Conservation (phyloP, 129 eudicot species). For the Rutidosis leptorrhynchoides region DNA sequence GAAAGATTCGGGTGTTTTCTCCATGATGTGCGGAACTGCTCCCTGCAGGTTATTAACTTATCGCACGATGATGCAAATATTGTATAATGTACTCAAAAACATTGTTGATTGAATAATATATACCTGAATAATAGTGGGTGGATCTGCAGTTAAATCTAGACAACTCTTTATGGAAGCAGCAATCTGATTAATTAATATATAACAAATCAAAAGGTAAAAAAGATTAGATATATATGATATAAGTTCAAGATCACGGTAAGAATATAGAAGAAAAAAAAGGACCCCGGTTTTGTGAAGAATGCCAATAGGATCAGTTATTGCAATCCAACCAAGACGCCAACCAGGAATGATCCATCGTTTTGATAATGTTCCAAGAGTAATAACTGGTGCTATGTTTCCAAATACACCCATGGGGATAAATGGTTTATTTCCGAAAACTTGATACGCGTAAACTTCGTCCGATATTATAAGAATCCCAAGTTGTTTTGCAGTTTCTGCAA, state of each 20-base stretch:
- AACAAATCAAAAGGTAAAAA: neutral
- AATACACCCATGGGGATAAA: conserved; percentile 55
- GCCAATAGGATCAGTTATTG: conserved; percentile 37
- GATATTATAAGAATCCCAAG: conserved; percentile 49
- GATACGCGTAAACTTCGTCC: conserved; percentile 59
- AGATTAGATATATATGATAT: neutral
- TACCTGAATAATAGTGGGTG: conserved; percentile 54
- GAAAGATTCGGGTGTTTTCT: conserved; percentile 41
- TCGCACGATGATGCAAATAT: no score
- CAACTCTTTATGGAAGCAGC: conserved; percentile 40
- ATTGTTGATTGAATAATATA: neutral
- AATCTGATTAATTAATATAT: conserved; percentile 33
- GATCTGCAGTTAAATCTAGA: conserved; percentile 44
- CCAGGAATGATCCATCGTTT: conserved; percentile 65
- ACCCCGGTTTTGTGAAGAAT: conserved; percentile 49
- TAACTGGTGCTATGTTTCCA: conserved; percentile 45
- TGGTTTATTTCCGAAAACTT: conserved; percentile 45
- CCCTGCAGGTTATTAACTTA: conserved; percentile 34
- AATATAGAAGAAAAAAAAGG: neutral
- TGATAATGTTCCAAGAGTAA: conserved; percentile 53
- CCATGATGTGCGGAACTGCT: conserved; percentile 47
- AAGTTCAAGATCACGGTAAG: neutral
- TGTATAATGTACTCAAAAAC: neutral
- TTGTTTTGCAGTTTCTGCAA: conserved; percentile 52
- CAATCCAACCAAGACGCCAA: conserved; percentile 62